Conservation (phyloP, 352 stramenopile species). For the Globisporangium yorkense region DNA sequence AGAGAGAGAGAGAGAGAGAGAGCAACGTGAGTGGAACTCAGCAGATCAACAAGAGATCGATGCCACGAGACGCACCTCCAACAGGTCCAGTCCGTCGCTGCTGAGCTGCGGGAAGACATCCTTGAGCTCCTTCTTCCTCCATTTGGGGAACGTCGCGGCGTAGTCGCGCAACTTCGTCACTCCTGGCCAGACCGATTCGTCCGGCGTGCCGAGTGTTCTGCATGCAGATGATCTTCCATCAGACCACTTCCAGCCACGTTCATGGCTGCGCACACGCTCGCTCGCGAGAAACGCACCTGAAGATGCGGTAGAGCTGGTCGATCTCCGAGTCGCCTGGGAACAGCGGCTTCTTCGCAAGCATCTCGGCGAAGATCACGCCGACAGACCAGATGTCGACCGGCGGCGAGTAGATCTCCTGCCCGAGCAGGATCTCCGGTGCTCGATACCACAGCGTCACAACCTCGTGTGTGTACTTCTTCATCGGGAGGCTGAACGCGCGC, state of each 20-base stretch:
- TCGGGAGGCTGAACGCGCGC: slow-evolving; percentile 94
- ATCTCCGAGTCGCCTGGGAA: slow-evolving; percentile 85
- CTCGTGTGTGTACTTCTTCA: slow-evolving; percentile 97
- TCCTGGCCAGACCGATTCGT: slow-evolving; percentile 94
- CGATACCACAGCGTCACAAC: slow-evolving; percentile 99
- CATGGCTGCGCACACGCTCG: background rate
- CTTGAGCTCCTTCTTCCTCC: slow-evolving; percentile 85
- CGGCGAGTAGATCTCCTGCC: slow-evolving; percentile 85
- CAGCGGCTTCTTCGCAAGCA: slow-evolving; percentile 77
- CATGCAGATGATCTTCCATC: background rate
- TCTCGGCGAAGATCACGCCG: slow-evolving; percentile 84
- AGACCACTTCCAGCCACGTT: background rate
- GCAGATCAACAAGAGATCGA: background rate
- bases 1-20: background rate
- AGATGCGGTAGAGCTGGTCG: slow-evolving; percentile 86
- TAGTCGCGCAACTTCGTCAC: slow-evolving; percentile 97
- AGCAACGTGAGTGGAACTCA: background rate
- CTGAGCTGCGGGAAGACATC: slow-evolving; percentile 63
- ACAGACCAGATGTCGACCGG: slow-evolving; percentile 87
- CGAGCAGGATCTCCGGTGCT: slow-evolving; percentile 97
- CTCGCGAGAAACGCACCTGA: slow-evolving; percentile 27
- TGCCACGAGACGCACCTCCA: slow-evolving; percentile 29
- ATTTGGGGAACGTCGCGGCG: slow-evolving; percentile 93
- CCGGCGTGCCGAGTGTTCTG: slow-evolving; percentile 93
- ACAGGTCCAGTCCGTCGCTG: slow-evolving; percentile 44